Evolutionary conservation across 805 yeast species (phyloP), one percentile per base, ranked within the genome.

Genomic region (Starmerella scarabaei): DNA sequence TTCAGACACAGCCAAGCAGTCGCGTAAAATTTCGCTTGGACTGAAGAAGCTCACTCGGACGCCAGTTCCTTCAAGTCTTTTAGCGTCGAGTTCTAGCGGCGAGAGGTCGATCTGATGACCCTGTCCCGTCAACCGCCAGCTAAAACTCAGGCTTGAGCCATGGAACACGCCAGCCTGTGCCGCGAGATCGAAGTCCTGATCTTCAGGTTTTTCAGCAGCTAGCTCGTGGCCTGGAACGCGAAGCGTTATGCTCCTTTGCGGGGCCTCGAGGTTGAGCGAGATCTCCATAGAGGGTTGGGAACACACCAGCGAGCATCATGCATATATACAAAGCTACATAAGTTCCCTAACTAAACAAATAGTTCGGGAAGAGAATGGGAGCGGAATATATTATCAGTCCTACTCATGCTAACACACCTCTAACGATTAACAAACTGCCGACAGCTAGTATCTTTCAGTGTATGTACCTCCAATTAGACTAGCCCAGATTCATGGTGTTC

Each of bases 401-500:
- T n/a, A n/a, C n/a, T n/a, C n/a, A n/a, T n/a, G n/a, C n/a, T n/a
- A n/a, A n/a, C n/a, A n/a, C n/a, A n/a, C n/a, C n/a, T n/a, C n/a
- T n/a, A n/a, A n/a, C n/a, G n/a, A n/a, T n/a, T n/a, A n/a, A n/a
- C n/a, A n/a, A n/a, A n/a, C n/a, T n/a, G n/a, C n/a, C n/a, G n/a
- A n/a, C n/a, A n/a, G n/a, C n/a, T n/a, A n/a, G n/a, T n/a, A n/a
- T n/a, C n/a, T n/a, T n/a, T n/a, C n/a, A n/a, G n/a, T n/a, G n/a
- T n/a, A n/a, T n/a, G n/a, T n/a, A n/a, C n/a, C n/a, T n/a, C n/a
- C n/a, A n/a, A n/a, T n/a, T n/a, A 9, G 18, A 3, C 33, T 45
- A 72, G 5, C 88, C 88, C 40, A 73, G 61, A 51, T 78, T 73
- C 57, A 70, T 73, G 35, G 86, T 84, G 56, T 88, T 88, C 9